Evolutionary conservation across 2,329 filamentous ascomycete genomes (phyloP).

Genomic region (Arthrinium phaeospermum): DNA sequence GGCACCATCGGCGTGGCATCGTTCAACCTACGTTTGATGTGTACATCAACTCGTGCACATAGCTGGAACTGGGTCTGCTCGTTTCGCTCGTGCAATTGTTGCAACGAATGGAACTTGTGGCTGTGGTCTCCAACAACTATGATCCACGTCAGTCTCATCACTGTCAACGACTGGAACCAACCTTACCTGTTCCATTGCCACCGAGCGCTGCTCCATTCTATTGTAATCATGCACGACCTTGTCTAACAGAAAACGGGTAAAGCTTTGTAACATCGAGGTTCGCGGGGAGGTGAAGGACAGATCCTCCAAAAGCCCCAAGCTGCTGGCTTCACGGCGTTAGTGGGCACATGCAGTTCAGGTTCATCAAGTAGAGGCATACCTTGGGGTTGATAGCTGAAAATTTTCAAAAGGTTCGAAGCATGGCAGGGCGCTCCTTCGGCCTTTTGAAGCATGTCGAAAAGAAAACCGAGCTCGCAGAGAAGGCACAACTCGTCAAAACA

Average conservation of each 20-base stretch:
- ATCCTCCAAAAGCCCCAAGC: conserved; percentile 84
- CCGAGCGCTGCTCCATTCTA: conserved; percentile 65
- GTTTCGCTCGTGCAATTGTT: conserved; percentile 88
- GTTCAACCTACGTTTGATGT: conserved; percentile 42
- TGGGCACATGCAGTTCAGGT: conserved; percentile 29
- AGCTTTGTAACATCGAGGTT: conserved; percentile 81
- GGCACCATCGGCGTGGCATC: neutral
- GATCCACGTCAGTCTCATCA: conserved; percentile 31
- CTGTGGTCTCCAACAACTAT: conserved; percentile 69
- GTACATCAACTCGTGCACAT: conserved; percentile 87
- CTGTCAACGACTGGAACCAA: conserved; percentile 10
- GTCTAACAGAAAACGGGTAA: conserved; percentile 85
- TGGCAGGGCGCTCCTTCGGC: conserved; percentile 93
- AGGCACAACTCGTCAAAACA: conserved; percentile 86
- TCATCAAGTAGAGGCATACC: conserved; percentile 44
- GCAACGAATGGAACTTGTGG: conserved; percentile 78
- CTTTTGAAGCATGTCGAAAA: conserved; percentile 98
- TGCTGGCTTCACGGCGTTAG: conserved; percentile 57
- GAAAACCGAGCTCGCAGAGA: conserved; percentile 90
- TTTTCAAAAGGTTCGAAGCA: conserved; percentile 91
- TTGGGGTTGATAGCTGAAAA: conserved; percentile 82
- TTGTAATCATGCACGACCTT: conserved; percentile 80
- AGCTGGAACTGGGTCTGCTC: conserved; percentile 76
- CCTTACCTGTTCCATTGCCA: conserved; percentile 72
- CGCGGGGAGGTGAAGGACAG: conserved; percentile 75